Evolutionary conservation across 805 yeast genomes (phyloP).

Genomic region (Ogataea zsoltii): DNA sequence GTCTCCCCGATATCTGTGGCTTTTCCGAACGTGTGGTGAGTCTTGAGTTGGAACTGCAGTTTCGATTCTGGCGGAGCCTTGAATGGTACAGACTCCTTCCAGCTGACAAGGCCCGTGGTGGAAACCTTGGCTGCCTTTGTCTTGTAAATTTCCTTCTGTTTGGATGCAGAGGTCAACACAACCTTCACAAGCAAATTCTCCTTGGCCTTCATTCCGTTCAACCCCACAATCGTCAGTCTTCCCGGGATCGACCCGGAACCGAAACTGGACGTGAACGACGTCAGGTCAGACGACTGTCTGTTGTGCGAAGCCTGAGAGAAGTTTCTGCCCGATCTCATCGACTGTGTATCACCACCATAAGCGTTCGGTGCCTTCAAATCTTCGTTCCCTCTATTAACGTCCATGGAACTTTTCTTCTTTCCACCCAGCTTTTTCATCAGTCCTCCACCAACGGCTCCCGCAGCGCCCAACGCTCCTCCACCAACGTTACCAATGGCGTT

Average conservation of each 20-base stretch:
- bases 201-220: constrained; percentile 20
- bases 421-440: constrained; percentile 25
- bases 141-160: constrained; percentile 59
- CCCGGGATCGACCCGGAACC: constrained; percentile 50
- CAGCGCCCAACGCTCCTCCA: constrained; percentile 44
- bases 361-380: constrained; percentile 19
- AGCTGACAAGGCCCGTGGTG: constrained; percentile 45
- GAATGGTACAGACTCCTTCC: constrained; percentile 69
- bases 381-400: constrained; percentile 11
- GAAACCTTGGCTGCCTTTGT: constrained; percentile 58
- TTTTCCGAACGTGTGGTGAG: constrained; percentile 74
- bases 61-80: constrained; percentile 63
- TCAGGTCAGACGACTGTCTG: constrained; percentile 32
- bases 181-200: constrained; percentile 53
- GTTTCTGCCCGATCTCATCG: constrained; percentile 37
- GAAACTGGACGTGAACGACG: constrained; percentile 39
- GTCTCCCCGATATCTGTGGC: constrained; percentile 64
- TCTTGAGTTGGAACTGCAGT: constrained; percentile 59
- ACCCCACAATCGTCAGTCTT: constrained; percentile 48
- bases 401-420: constrained; percentile 21
- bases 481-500: constrained; percentile 47
- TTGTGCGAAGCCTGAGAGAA: constrained; percentile 19
- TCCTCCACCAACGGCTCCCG: constrained; percentile 41
- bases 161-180: constrained; percentile 38
- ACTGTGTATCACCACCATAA: constrained; percentile 36